phyloP scores from a whole-genome alignment of 2,329 filamentous ascomycete genomes.

The Arthrocladium fulminans region DNA sequence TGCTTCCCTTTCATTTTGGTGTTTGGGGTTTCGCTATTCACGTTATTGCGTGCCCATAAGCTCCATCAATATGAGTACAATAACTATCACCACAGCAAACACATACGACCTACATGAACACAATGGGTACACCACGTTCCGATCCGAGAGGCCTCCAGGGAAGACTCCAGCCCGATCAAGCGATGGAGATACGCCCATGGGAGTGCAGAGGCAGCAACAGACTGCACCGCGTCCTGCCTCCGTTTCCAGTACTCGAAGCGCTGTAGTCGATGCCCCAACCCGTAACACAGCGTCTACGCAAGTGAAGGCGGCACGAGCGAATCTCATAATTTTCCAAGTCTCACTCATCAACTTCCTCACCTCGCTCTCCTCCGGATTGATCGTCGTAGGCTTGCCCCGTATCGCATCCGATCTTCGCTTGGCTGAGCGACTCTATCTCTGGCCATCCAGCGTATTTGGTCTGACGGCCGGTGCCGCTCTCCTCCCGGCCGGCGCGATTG shows the following conservation, averaged over 20 bases:
- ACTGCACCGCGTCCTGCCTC: background rate
- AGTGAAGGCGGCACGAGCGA: background rate
- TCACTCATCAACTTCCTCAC: constrained; percentile 22
- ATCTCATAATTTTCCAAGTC: constrained; percentile 11
- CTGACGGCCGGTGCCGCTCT: constrained; percentile 43
- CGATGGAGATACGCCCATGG: background rate
- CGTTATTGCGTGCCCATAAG: no score
- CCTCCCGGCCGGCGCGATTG: constrained; percentile 42
- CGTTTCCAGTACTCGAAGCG: background rate
- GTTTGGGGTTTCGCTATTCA: no score
- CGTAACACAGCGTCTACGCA: background rate
- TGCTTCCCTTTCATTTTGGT: no score
- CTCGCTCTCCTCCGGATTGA: constrained; percentile 31
- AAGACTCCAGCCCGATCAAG: no score
- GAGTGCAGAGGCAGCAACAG: background rate
- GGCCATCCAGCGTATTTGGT: constrained; percentile 28
- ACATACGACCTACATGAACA: no score
- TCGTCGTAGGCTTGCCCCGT: constrained; percentile 35
- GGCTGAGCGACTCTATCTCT: constrained; percentile 19
- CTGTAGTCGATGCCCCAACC: background rate
- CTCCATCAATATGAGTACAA: no score
- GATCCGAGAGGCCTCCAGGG: no score
- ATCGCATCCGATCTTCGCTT: constrained; percentile 32
- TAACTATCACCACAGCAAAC: no score
- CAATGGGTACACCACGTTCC: no score